Percentiles rank a stretch among this genome's conserved stretches.
Evolutionary conservation across 2,329 filamentous ascomycete species (phyloP).

Genomic region (Chrysoporthe deuterocubensis): DNA sequence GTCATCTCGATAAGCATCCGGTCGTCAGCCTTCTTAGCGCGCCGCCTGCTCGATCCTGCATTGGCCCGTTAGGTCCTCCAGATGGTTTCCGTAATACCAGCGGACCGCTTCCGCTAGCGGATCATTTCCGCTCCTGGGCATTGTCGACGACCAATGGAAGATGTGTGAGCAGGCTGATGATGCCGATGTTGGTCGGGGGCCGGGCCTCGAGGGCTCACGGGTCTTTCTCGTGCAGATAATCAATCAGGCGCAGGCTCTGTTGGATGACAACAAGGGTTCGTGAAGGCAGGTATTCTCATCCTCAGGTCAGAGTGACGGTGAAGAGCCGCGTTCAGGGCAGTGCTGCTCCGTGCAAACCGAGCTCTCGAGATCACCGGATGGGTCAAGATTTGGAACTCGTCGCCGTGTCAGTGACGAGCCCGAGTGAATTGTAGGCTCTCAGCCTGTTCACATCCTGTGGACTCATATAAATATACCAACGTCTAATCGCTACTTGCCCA

Average conservation of each 20-base stretch:
- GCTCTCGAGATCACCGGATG: too few relatives aligned
- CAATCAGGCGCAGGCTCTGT: neutral
- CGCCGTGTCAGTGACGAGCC: neutral
- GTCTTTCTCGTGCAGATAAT: conserved; percentile 1
- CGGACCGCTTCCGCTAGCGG: conserved; percentile 14
- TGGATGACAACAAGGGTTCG: too few relatives aligned
- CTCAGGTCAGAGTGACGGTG: too few relatives aligned
- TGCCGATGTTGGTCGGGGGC: neutral
- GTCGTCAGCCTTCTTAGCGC: neutral
- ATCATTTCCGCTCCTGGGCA: conserved; percentile 13
- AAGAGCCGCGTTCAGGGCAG: too few relatives aligned
- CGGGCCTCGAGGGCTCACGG: neutral
- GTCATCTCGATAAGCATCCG: conserved; percentile 5
- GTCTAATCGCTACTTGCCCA: neutral
- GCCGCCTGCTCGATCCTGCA: conserved; percentile 17
- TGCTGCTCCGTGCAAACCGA: too few relatives aligned
- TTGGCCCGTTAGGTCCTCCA: conserved; percentile 1
- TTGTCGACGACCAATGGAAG: neutral
- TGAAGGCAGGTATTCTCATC: too few relatives aligned
- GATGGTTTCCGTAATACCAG: neutral
- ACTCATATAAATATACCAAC: neutral
- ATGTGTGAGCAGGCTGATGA: neutral
- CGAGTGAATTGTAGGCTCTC: neutral
- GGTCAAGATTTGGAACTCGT: neutral
- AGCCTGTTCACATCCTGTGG: neutral